These are phyloP conservation scores for Penicillium rolfsii DNA, from an alignment of 2,329 filamentous ascomycete genomes.

Conservation along the genomic window DNA sequence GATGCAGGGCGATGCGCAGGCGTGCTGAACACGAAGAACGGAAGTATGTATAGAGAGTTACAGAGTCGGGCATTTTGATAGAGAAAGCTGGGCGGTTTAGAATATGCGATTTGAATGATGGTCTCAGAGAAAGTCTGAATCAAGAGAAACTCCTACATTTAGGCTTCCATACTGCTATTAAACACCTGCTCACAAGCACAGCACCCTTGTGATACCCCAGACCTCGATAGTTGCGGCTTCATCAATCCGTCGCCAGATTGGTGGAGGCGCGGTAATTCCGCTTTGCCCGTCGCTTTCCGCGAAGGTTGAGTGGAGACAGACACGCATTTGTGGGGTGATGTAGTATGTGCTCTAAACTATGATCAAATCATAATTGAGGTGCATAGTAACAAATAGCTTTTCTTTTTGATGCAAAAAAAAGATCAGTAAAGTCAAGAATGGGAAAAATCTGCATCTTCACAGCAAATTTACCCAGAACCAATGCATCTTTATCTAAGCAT, in stretches of 20 bases:
- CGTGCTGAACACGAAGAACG: slow-evolving; percentile 66
- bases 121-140: not conserved
- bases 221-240: slow-evolving; percentile 2
- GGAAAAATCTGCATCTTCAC: not conserved
- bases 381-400: not conserved
- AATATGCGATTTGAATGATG: not conserved
- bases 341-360: not conserved
- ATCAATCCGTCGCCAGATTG: not conserved
- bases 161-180: not conserved
- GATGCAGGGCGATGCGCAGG: slow-evolving; percentile 61
- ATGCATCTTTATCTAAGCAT: not conserved
- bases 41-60: slow-evolving; percentile 62
- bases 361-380: not conserved
- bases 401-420: not conserved
- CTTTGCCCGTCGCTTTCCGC: slow-evolving; percentile 11
- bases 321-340: not conserved
- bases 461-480: too few relatives aligned
- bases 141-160: not conserved
- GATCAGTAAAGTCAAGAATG: not conserved
- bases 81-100: not conserved
- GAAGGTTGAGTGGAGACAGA: not conserved
- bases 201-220: not conserved
- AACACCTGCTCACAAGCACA: not conserved
- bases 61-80: slow-evolving; percentile 26
- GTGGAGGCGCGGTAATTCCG: slow-evolving; percentile 13